phyloP scores from a whole-genome alignment of 116 monocot genomes.

The Cymodocea nodosa region DNA sequence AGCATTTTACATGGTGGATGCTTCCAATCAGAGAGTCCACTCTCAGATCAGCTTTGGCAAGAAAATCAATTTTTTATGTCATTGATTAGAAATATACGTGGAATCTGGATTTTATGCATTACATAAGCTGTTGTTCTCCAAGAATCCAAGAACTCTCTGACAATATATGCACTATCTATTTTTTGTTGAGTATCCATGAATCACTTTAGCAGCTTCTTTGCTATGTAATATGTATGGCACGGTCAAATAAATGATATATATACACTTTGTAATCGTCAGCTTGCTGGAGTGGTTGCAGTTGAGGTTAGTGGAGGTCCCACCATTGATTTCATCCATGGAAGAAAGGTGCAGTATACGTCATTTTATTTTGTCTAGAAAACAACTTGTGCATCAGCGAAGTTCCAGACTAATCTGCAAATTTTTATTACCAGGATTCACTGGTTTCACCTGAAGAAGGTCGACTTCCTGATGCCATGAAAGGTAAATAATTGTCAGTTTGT shows the following conservation, averaged over 20 bases:
- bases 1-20: too few species aligned
- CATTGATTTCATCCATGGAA: slow-evolving; percentile 73
- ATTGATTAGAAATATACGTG: too few species aligned
- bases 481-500: slow-evolving; percentile 14
- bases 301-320: slow-evolving; percentile 96
- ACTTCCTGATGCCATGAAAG: slow-evolving; percentile 90
- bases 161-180: too few species aligned
- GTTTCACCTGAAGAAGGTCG: slow-evolving; percentile 76
- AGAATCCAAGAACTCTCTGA: too few species aligned
- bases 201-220: neutral
- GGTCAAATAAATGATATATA: neutral
- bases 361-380: neutral
- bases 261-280: slow-evolving; percentile 23
- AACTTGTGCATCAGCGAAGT: neutral
- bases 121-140: too few species aligned
- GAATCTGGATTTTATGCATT: too few species aligned
- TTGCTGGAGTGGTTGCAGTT: slow-evolving; percentile 97
- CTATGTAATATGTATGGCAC: neutral
- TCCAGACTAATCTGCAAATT: neutral
- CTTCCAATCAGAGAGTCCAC: too few species aligned
- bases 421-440: slow-evolving; percentile 57
- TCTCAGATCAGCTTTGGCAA: too few species aligned
- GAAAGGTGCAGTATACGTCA: slow-evolving; percentile 27
- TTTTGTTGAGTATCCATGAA: neutral
- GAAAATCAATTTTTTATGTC: too few species aligned